These are phyloP conservation scores for Aspergillus leporis DNA, from an alignment of 495 filamentous ascomycete species.

Conservation along the genomic window DNA sequence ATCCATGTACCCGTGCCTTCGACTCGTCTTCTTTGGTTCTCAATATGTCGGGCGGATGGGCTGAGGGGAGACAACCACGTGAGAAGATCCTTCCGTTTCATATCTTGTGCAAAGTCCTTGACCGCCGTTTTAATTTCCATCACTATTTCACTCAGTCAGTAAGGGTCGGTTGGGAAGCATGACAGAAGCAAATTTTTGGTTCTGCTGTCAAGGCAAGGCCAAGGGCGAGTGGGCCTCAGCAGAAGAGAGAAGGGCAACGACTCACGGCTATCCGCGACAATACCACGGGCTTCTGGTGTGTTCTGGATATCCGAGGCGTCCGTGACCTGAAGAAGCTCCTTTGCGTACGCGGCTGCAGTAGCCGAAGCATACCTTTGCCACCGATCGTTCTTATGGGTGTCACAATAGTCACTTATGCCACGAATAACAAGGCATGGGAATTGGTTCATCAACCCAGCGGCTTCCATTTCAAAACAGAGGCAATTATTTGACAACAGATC, in stretches of 20 bases:
- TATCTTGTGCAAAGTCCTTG: background rate
- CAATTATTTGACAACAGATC: constrained; percentile 16
- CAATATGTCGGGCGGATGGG: constrained; percentile 10
- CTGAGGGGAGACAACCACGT: constrained; percentile 22
- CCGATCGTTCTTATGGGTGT: constrained; percentile 33
- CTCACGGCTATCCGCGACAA: background rate
- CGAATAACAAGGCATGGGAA: constrained; percentile 33
- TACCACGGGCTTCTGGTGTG: background rate
- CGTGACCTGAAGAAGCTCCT: constrained; percentile 16
- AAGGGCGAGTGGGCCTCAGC: background rate
- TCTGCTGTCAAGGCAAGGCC: background rate
- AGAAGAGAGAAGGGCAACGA: background rate
- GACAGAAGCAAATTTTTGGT: background rate
- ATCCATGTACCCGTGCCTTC: constrained; percentile 23
- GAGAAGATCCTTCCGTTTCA: constrained; percentile 9
- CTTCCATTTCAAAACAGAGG: constrained; percentile 14
- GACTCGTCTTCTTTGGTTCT: constrained; percentile 11
- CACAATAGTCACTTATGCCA: constrained; percentile 35
- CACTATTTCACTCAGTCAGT: background rate
- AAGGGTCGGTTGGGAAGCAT: background rate
- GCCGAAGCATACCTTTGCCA: constrained; percentile 35
- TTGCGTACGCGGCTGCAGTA: constrained; percentile 14
- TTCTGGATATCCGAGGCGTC: background rate
- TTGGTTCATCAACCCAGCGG: constrained; percentile 24
- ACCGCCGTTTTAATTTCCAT: background rate